Conservation (phyloP, 2,329 filamentous ascomycete species). For the Onygenales sp. region DNA sequence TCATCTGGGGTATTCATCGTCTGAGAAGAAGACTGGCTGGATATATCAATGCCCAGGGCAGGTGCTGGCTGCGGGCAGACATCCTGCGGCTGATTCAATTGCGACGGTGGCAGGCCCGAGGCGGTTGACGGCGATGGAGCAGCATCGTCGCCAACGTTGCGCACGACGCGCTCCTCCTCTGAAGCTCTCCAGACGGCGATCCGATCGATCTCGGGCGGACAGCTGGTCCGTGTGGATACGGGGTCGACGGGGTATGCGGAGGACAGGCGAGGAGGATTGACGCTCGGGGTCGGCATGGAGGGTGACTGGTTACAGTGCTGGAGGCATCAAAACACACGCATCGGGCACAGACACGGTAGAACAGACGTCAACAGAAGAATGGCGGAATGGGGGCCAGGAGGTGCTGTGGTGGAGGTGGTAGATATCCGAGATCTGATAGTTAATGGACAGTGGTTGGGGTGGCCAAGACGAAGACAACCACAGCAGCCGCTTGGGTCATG, state of each 20-base stretch:
- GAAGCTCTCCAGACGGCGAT: slow-evolving; percentile 24
- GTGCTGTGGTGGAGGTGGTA: neutral
- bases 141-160: slow-evolving; percentile 20
- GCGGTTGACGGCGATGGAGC: slow-evolving; percentile 17
- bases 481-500: slow-evolving; percentile 20
- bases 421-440: neutral
- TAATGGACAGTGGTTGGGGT: neutral
- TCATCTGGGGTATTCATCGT: slow-evolving; percentile 19
- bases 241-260: slow-evolving; percentile 35
- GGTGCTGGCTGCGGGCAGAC: slow-evolving; percentile 9
- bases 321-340: slow-evolving; percentile 23
- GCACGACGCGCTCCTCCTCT: slow-evolving; percentile 16
- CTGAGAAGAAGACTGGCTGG: slow-evolving; percentile 12
- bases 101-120: slow-evolving; percentile 14
- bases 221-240: slow-evolving; percentile 37
- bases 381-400: neutral
- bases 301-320: slow-evolving; percentile 16
- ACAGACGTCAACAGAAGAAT: slow-evolving; percentile 6
- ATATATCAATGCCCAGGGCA: slow-evolving; percentile 18
- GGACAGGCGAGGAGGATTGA: slow-evolving; percentile 33
- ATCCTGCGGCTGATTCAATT: slow-evolving; percentile 3
- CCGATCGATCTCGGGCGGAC: slow-evolving; percentile 39
- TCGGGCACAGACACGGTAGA: slow-evolving; percentile 21
- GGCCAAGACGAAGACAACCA: neutral
- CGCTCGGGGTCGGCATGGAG: slow-evolving; percentile 43